A percentile compares a stretch with the other conserved stretches of the same genome.
phyloP scores from a whole-genome alignment of 2,329 filamentous ascomycete species.

The Phialocephala sp. region DNA sequence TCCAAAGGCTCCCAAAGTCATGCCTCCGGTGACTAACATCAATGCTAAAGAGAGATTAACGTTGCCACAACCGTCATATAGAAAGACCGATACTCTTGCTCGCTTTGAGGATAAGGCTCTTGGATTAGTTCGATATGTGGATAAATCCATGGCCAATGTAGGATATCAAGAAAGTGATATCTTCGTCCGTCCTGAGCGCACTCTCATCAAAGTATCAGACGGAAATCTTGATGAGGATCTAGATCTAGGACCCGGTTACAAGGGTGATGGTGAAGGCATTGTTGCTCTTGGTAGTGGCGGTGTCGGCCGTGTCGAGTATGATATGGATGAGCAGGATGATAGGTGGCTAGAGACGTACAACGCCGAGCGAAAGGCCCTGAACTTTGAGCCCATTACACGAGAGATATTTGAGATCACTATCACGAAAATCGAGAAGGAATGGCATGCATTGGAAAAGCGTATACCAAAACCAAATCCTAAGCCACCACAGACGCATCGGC shows the following conservation, averaged over 20 bases:
- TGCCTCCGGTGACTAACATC: conserved; percentile 69
- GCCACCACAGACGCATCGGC: conserved; percentile 90
- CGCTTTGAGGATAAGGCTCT: conserved; percentile 84
- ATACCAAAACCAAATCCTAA: conserved; percentile 98
- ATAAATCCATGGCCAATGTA: conserved; percentile 94
- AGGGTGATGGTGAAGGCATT: conserved; percentile 64
- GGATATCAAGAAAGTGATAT: conserved; percentile 96
- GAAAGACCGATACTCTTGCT: conserved; percentile 78
- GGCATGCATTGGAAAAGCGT: conserved; percentile 92
- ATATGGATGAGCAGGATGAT: conserved; percentile 99
- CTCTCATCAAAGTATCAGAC: conserved; percentile 69
- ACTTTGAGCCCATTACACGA: conserved; percentile 83
- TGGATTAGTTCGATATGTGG: conserved; percentile 88
- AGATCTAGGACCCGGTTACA: conserved; percentile 52
- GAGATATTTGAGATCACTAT: conserved; percentile 97
- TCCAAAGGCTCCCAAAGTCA: conserved; percentile 64
- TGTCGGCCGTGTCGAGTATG: conserved; percentile 91
- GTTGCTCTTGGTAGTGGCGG: conserved; percentile 53
- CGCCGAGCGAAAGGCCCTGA: conserved; percentile 71
- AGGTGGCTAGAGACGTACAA: conserved; percentile 93
- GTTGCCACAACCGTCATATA: conserved; percentile 75
- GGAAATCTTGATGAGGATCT: conserved; percentile 63
- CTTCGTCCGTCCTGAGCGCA: conserved; percentile 78
- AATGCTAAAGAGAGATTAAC: conserved; percentile 82
- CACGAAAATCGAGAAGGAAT: conserved; percentile 98